Evolutionary conservation across 371 early-diverging fungal species (phyloP).

Genomic region (Syncephalastrum contaminatum): DNA sequence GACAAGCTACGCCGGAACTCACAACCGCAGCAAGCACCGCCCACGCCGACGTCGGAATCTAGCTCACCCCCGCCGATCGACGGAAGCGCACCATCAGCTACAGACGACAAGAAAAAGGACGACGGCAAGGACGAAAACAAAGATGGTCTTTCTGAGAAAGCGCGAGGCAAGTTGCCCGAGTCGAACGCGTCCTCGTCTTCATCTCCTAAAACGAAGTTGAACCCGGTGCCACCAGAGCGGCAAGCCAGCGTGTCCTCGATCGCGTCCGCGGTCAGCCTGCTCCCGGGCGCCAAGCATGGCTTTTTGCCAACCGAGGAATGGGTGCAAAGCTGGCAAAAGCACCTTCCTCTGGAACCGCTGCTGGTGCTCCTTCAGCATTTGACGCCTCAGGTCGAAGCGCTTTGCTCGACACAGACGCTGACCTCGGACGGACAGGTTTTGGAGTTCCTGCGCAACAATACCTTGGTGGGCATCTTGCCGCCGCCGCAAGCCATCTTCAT

Average conservation of each 20-base stretch:
- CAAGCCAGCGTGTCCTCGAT: constrained; percentile 24
- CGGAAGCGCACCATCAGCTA: too few relatives aligned
- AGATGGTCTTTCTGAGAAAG: constrained; percentile 35
- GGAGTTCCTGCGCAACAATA: constrained; percentile 32
- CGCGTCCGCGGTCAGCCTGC: constrained; percentile 16
- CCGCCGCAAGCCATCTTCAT: constrained; percentile 41
- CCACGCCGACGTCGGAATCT: not conserved
- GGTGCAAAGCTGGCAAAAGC: constrained; percentile 59
- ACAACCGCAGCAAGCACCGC: constrained; percentile 1
- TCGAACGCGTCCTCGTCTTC: constrained; percentile 3
- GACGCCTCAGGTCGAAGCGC: constrained; percentile 63
- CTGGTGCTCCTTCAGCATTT: constrained; percentile 58
- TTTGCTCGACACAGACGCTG: constrained; percentile 30
- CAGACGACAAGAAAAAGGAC: not conserved
- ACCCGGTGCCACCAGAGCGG: constrained; percentile 11
- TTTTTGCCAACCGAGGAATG: constrained; percentile 46
- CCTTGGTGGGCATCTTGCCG: constrained; percentile 42
- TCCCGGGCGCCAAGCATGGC: constrained; percentile 44
- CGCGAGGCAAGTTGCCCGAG: constrained; percentile 42
- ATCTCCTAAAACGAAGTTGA: constrained; percentile 10
- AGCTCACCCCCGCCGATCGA: not conserved
- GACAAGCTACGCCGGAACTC: constrained; percentile 18
- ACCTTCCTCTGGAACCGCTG: constrained; percentile 66
- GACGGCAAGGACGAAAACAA: not conserved
- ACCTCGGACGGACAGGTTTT: constrained; percentile 37